phyloP scores from a whole-genome alignment of 2,329 filamentous ascomycete genomes.

The Sporothrix schenckii region DNA sequence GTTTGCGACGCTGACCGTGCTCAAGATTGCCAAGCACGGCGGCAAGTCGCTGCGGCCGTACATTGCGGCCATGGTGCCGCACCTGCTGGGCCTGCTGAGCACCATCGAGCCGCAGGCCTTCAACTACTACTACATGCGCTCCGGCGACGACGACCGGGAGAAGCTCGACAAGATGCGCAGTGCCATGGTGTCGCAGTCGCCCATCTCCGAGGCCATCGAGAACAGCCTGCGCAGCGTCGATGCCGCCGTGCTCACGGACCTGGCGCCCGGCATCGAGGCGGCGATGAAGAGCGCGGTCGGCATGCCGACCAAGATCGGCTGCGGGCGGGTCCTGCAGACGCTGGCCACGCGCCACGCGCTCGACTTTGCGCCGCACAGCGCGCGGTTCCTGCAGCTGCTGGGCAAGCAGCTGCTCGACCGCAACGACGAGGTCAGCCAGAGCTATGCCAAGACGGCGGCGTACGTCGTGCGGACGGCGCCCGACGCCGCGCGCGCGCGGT shows the following conservation, averaged over 20 bases:
- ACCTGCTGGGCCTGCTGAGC: slow-evolving; percentile 79
- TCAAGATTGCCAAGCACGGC: slow-evolving; percentile 88
- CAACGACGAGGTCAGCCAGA: slow-evolving; percentile 90
- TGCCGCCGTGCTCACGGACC: slow-evolving; percentile 70
- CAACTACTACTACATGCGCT: slow-evolving; percentile 91
- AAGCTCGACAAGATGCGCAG: slow-evolving; percentile 88
- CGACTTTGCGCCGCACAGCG: slow-evolving; percentile 74
- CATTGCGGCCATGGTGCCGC: slow-evolving; percentile 77
- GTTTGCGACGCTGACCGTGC: slow-evolving; percentile 79
- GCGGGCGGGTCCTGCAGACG: slow-evolving; percentile 79
- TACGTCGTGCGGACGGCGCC: slow-evolving; percentile 72
- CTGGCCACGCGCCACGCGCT: slow-evolving; percentile 78
- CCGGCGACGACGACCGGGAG: slow-evolving; percentile 82
- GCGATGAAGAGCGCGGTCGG: slow-evolving; percentile 86
- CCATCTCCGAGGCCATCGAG: slow-evolving; percentile 90
- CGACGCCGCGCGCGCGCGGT: slow-evolving; percentile 53
- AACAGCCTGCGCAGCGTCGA: slow-evolving; percentile 84
- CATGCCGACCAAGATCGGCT: slow-evolving; percentile 91
- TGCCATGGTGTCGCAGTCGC: slow-evolving; percentile 78
- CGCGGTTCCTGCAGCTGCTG: slow-evolving; percentile 74
- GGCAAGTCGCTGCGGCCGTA: slow-evolving; percentile 78
- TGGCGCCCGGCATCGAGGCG: slow-evolving; percentile 72
- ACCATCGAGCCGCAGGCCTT: slow-evolving; percentile 86
- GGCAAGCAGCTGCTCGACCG: slow-evolving; percentile 78
- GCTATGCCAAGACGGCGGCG: slow-evolving; percentile 82